Evolutionary conservation across 2,329 filamentous ascomycete species (phyloP).

Genomic region (Cytospora paraplurivora): DNA sequence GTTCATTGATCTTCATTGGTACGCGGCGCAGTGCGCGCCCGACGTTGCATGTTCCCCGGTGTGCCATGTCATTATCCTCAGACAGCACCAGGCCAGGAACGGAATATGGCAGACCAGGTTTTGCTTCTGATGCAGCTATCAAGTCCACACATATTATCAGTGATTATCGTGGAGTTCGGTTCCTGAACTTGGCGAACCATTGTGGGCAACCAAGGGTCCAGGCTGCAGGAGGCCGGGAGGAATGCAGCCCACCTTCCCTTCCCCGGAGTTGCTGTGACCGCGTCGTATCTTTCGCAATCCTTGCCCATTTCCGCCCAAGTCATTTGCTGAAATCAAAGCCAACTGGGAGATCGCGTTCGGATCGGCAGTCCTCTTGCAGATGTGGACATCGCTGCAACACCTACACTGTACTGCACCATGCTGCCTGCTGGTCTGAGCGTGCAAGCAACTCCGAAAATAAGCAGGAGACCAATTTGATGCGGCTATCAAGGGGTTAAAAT

Average conservation of each 20-base stretch:
- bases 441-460: conserved; percentile 3
- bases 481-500: conserved; percentile 3
- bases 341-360: no score
- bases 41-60: conserved; percentile 20
- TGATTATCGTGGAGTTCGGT: neutral
- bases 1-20: conserved; percentile 26
- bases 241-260: conserved; percentile 5
- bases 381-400: conserved; percentile 2
- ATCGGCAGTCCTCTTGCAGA: neutral
- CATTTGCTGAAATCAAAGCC: neutral
- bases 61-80: conserved; percentile 4
- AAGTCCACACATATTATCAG: neutral
- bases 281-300: neutral
- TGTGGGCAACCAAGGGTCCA: neutral
- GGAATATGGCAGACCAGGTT: conserved; percentile 10
- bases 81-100: conserved; percentile 15
- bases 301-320: neutral
- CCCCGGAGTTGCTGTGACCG: no score
- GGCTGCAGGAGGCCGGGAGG: conserved; percentile 17
- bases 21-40: conserved; percentile 20
- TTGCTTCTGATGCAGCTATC: neutral
- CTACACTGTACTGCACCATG: neutral
- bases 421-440: neutral
- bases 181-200: conserved; percentile 19
- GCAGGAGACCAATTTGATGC: conserved; percentile 14